Evolutionary conservation across 176 grass and related monocot species (phyloP).

Genomic region (Thinopyrum elongatum): DNA sequence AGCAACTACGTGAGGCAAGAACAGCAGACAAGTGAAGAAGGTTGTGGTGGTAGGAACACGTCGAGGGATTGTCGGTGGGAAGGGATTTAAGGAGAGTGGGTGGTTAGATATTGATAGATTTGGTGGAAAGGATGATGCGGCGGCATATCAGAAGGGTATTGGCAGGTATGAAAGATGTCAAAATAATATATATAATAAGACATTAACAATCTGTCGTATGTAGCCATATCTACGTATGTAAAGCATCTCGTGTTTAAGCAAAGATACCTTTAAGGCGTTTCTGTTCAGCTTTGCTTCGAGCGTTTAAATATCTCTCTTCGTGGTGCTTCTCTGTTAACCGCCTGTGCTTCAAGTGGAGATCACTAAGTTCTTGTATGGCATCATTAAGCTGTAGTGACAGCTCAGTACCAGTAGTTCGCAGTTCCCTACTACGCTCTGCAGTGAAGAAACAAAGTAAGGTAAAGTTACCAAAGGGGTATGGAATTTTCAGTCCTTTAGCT

Average conservation of each 20-base stretch:
- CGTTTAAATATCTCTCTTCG: slow-evolving; percentile 47
- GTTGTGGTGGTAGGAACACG: background rate
- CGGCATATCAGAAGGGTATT: background rate
- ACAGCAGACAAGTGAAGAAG: background rate
- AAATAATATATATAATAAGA: too few species aligned
- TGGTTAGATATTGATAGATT: slow-evolving; percentile 5
- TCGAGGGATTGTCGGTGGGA: background rate
- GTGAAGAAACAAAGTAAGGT: slow-evolving; percentile 29
- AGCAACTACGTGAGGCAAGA: background rate
- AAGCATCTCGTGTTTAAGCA: background rate
- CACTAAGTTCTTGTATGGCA: slow-evolving; percentile 45
- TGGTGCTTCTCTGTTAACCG: slow-evolving; percentile 50
- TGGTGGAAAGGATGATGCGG: background rate
- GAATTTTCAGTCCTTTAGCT: background rate
- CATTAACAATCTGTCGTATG: too few species aligned
- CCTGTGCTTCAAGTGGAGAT: slow-evolving; percentile 80
- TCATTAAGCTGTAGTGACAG: slow-evolving; percentile 49
- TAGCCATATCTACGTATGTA: background rate
- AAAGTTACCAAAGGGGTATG: background rate
- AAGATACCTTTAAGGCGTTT: slow-evolving; percentile 72
- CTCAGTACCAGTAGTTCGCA: slow-evolving; percentile 32
- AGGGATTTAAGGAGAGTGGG: background rate
- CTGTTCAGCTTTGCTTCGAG: slow-evolving; percentile 59
- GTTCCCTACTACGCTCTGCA: slow-evolving; percentile 45
- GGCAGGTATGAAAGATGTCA: too few species aligned